Evolutionary conservation across 768 basidiomycete species (phyloP), one percentile per base, ranked within the genome.

Genomic region (Psilocybe cyanescens): DNA sequence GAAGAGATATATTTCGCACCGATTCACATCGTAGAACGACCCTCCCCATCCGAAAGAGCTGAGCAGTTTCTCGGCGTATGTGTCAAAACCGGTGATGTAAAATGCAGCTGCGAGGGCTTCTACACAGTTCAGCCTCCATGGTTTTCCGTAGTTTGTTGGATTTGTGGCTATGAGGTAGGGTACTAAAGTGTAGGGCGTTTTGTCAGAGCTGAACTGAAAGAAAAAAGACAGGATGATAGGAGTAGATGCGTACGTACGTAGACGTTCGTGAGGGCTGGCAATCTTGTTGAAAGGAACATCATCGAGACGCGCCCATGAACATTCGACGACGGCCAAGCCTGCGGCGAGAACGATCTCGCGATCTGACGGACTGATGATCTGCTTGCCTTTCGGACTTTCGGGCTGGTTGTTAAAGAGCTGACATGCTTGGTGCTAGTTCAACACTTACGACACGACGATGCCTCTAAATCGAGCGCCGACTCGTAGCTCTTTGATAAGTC

Each of bases 121-220:
- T 30, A 93, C 96, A 65, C 97, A 98, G 68, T 97, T 98, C 44
- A 99, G 79, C 52, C 90, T 81, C 95, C 95, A 98, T 0, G 97
- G 97, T 73, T 94, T 95, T 8, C 97, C 97, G 67, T 99, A 99
- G 75, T 99, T 99, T 8, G 95, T 95, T 0, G 97, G 95, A 73
- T 99, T 99, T 0, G 95, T 91, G 0, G 97, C 97, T 47, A 99
- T 74, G 17, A 99, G 85, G 72, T 97, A 99, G 0, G 97, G 97
- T 30, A 99, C 97, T 99, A 65, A 12, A 16, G 1, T 28, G 8
- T 29, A 14, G 49, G 19, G 31, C 24, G 24, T 56, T 30, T 9
- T 63, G 49, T 30, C 4, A 24, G 24, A 30, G 19, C n/a, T 9
- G 3, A 8, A 29, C 45, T 33, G 41, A 30, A 28, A 30, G 29